A percentile compares a stretch with the other conserved stretches of the same genome.
Evolutionary conservation across 306 rosid genomes (phyloP).

Genomic region (Medicago ruthenica): DNA sequence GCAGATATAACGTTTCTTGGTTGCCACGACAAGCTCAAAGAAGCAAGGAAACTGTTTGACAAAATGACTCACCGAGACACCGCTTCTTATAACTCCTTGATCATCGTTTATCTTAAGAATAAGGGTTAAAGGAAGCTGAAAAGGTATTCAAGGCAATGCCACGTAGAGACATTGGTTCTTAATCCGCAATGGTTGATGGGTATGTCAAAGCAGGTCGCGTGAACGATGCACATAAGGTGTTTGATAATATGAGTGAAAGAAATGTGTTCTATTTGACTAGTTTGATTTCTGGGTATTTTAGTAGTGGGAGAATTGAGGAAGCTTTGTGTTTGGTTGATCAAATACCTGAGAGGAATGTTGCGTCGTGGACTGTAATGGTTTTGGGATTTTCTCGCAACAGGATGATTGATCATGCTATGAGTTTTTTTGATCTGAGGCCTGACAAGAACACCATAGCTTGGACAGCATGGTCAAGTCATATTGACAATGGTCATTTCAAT

Average conservation of each 20-base stretch:
- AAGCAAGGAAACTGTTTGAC: slow-evolving; percentile 51
- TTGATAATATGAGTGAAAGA: slow-evolving; percentile 50
- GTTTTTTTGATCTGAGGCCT: slow-evolving; percentile 53
- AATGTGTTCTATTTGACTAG: slow-evolving; percentile 60
- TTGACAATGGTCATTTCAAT: slow-evolving; percentile 45
- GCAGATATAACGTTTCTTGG: slow-evolving; percentile 40
- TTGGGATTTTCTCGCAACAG: slow-evolving; percentile 53
- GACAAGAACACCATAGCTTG: slow-evolving; percentile 55
- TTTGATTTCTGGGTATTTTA: slow-evolving; percentile 57
- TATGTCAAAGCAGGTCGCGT: slow-evolving; percentile 52
- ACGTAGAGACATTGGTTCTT: slow-evolving; percentile 31
- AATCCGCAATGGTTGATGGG: slow-evolving; percentile 57
- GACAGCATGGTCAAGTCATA: slow-evolving; percentile 62
- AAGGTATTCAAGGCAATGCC: slow-evolving; percentile 38
- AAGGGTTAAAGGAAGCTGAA: slow-evolving; percentile 45
- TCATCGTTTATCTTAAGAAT: slow-evolving; percentile 44
- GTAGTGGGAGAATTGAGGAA: slow-evolving; percentile 48
- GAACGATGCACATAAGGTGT: slow-evolving; percentile 46
- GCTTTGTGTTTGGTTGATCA: slow-evolving; percentile 45
- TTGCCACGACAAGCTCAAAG: slow-evolving; percentile 36
- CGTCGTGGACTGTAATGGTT: slow-evolving; percentile 50
- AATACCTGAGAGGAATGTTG: slow-evolving; percentile 58
- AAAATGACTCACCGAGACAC: slow-evolving; percentile 46
- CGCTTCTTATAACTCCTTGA: slow-evolving; percentile 48
- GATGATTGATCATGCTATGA: slow-evolving; percentile 43